Evolutionary conservation across 176 grass and related monocot genomes (phyloP), one percentile per base, ranked within the genome.

Genomic region (Leersia perrieri): DNA sequence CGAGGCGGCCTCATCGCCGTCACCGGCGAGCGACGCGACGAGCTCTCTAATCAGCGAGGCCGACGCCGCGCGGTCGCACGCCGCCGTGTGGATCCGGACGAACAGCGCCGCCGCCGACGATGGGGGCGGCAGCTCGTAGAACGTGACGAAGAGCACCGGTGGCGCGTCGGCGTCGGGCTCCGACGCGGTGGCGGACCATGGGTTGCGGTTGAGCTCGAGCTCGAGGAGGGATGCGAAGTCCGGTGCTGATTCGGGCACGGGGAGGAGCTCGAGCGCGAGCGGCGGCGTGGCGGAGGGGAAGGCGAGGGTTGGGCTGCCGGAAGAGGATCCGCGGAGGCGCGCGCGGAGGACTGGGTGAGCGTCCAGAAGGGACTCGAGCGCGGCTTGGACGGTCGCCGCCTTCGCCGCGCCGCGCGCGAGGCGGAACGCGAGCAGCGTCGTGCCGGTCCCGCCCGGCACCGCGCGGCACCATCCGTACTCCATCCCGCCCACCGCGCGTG

Each of bases 121-220:
- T 0, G 88, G 60, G 0, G 84, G 22, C 0, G 81, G 61, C 2
- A 87, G 87, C 3, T 93, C 86, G 84, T 95, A 93, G 74, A 89
- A 62, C 31, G 92, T 87, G 42, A 92, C 82, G 84, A 86, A 79
- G 63, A 93, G 79, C 70, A 91, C 86, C 10, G 86, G 81, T 7
- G 73, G 15, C 49, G 33, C 38, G 39, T 92, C 69, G 38, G 82
- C 5, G 14, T 63, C 36, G 10, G 60, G 27, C 9, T 61, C 80
- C 25, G 80, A 75, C 26, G 70, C 41, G 28, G 26, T 16, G 18
- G 26, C 68, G 25, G 47, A 66, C 96, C 96, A 98, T 1, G 90
- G 90, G 75, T 98, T 95, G 40, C 29, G 34, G 84, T 95, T 95
- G 20, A 98, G 90, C 86, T 98, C 92, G 86, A 62, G 87, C 90